Conservation (phyloP, 169 alveolate genomes). For the Babesia ovata region DNA sequence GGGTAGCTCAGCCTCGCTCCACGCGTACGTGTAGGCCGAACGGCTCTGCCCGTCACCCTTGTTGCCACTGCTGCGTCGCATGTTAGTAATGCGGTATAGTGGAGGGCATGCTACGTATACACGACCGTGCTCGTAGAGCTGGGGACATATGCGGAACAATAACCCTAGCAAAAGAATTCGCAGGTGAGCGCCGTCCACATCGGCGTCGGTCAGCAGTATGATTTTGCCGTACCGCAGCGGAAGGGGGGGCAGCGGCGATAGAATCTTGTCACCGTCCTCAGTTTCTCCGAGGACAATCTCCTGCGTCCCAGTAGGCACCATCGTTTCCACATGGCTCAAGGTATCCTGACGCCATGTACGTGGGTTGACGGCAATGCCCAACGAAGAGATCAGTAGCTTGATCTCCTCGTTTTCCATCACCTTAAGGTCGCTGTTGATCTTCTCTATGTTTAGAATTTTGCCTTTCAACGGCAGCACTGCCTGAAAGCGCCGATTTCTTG, state of each 20-base stretch:
- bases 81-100: conserved; percentile 73
- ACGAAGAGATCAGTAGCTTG: conserved; percentile 47
- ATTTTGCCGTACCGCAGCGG: conserved; percentile 76
- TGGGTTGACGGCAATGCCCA: conserved; percentile 62
- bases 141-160: conserved; percentile 74
- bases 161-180: conserved; percentile 75
- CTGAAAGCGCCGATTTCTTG: conserved; percentile 79
- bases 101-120: conserved; percentile 85
- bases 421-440: conserved; percentile 66
- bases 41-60: conserved; percentile 39
- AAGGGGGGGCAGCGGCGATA: conserved; percentile 18
- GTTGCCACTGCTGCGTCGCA: conserved; percentile 14
- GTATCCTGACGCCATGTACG: conserved; percentile 62
- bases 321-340: conserved; percentile 29
- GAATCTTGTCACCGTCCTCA: conserved; percentile 34
- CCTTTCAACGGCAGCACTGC: conserved; percentile 84
- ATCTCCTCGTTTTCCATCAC: conserved; percentile 79
- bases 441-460: conserved; percentile 81
- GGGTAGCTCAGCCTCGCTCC: conserved; percentile 63
- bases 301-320: conserved; percentile 27
- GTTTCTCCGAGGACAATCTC: conserved; percentile 1
- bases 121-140: conserved; percentile 71
- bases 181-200: conserved; percentile 85
- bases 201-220: conserved; percentile 84
- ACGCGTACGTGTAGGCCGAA: conserved; percentile 65